Evolutionary conservation across 2,329 filamentous ascomycete genomes (phyloP), one percentile per base, ranked within the genome.

Genomic region (Claviceps sp.): DNA sequence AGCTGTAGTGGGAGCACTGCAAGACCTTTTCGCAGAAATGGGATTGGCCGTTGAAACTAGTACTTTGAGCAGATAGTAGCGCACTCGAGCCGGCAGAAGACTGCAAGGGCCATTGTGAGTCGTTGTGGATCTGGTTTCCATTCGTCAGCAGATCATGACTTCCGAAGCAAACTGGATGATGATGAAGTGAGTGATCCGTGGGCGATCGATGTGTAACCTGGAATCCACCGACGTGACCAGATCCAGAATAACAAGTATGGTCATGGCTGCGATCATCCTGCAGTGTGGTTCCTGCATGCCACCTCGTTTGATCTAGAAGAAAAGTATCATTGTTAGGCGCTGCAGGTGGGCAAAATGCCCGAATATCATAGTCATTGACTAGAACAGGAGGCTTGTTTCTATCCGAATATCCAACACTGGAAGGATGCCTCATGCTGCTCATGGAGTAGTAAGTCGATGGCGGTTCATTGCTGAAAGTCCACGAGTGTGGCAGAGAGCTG

Each of bases 1-100:
- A 90, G 37, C 83, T 77, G 57, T 75, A 75, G 63, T 89, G 83
- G n/a, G 85, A 86, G 68, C 81, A 82, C 14, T 77, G 72, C 24
- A 89, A 68, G 2, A 80, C 78, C 56, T 80, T 84, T 56, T 89
- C 85, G 57, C 81, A 83, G 61, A 87, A 87, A 8, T 44, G 34
- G 11, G 22, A 10, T 13, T 50, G 47, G 13, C 34, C 44, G 17
- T 26, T 38, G 16, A 42, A 17, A 8, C 19, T 47, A 7, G 24
- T 7, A 47, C 24, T 43, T 24, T 44, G 47, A 19, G 38, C 38
- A 19, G 41, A 11, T 7, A 13, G 45, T 22, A 42, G 10, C 13
- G 24, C 11, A 22, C 7, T 26, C 8, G 24, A 17, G 34, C 41
- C 30, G 40, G 30, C 17, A 17, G 5, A 30, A 24, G 43, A 14